Evolutionary conservation across 1,284 basidiomycete species (phyloP), one percentile per base, ranked within the genome.

Genomic region (Moesziomyces parantarcticus): DNA sequence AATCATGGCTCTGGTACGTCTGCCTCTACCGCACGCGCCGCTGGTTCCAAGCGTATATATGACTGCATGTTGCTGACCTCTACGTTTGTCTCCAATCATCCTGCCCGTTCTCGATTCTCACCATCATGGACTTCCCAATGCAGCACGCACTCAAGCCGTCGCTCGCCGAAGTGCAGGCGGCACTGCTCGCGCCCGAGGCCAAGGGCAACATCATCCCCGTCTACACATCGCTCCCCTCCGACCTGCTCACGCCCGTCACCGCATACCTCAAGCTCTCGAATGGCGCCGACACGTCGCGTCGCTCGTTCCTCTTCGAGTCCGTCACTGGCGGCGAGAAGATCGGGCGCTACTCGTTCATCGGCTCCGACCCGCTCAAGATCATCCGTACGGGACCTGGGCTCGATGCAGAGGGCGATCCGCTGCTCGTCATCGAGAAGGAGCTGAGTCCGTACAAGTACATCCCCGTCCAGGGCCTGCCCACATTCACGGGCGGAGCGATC

Each of bases 401-500:
- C 83, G 91, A 93, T 54, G 85, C 89, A 58, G 87, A 88, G 49
- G 96, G 96, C 1, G 97, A 99, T 84, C 97, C 97, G 7, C 90
- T 96, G 86, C 83, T 86, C 23, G 89, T 88, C 22, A 88, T 99
- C 52, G 92, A 99, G 85, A 90, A 89, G 76, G 94, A 97, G 83
- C 89, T 99, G 32, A 87, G 90, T 16, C 86, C 90, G 58, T 95
- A 97, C 87, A 88, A 91, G 84, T 98, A 97, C 83, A 89, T 97
- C 83, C 91, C 91, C 83, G 89, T 97, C 16, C 93, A 93, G 7
- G 92, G 94, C 84, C 88, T 97, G 42, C 91, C 92, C 0, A 96
- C 94, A 0, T 98, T 99, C 84, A 97, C 96, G 26, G 97, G 97
- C 50, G 97, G 97, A 52, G 96, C 96, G 0, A 93, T 99, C 79